phyloP scores from a whole-genome alignment of 2,329 filamentous ascomycete genomes.

The Chlorencoelia australis region DNA sequence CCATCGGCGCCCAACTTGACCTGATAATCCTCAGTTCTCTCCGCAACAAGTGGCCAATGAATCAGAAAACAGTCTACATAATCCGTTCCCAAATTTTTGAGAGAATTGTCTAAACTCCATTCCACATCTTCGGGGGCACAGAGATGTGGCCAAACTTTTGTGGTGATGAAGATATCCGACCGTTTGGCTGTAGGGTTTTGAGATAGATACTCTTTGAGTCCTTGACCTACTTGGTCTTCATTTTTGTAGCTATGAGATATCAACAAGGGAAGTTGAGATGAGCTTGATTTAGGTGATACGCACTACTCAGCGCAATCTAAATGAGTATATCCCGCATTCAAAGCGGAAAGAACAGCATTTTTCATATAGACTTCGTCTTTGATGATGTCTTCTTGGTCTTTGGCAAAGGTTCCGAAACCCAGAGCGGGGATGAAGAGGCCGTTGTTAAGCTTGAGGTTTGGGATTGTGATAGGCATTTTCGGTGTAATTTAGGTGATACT shows the following conservation, averaged over 20 bases:
- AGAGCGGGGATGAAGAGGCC: conserved; percentile 31
- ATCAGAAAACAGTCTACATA: conserved; percentile 75
- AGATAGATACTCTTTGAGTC: conserved; percentile 60
- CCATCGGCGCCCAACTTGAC: conserved; percentile 38
- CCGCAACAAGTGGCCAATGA: conserved; percentile 71
- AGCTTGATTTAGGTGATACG: conserved; percentile 10
- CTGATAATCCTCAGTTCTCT: conserved; percentile 65
- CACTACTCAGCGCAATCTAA: conserved; percentile 63
- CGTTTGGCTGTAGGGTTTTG: conserved; percentile 47
- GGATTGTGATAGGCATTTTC: conserved; percentile 1
- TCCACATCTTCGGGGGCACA: conserved; percentile 46
- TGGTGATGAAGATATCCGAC: conserved; percentile 22
- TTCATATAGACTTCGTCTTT: conserved; percentile 37
- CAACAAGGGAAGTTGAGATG: not conserved
- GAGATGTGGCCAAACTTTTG: conserved; percentile 48
- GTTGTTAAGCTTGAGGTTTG: conserved; percentile 24
- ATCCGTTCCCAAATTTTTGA: conserved; percentile 62
- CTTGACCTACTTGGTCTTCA: conserved; percentile 72
- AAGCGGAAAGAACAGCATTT: conserved; percentile 44
- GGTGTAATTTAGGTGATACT: too few species aligned
- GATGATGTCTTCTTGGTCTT: conserved; percentile 14
- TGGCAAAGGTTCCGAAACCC: conserved; percentile 32
- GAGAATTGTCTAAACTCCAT: conserved; percentile 59
- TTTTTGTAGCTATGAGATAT: conserved; percentile 51
- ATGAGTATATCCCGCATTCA: conserved; percentile 53